Conservation (phyloP, 164 flowering plant species). For the Piper longum region DNA sequence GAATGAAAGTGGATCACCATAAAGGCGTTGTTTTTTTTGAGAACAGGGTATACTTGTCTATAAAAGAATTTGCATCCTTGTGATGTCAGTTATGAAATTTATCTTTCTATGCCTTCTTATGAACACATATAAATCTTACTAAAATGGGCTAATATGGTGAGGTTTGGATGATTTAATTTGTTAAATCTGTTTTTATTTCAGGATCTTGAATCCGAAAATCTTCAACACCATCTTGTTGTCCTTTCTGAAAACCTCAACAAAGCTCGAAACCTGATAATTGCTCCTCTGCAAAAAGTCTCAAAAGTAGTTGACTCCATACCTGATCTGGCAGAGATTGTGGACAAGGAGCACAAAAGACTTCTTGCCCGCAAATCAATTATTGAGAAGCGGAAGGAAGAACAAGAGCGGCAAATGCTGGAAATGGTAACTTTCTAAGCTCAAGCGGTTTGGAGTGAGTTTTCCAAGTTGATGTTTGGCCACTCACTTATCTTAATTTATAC, state of each 20-base stretch:
- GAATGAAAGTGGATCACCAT: slow-evolving; percentile 74
- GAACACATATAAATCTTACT: too few relatives aligned
- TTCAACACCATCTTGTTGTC: slow-evolving; percentile 40
- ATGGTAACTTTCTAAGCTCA: slow-evolving; percentile 28
- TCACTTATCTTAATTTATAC: background rate
- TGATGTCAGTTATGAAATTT: too few relatives aligned
- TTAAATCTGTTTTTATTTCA: slow-evolving; percentile 10
- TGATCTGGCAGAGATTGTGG: slow-evolving; percentile 55
- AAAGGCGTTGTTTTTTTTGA: slow-evolving; percentile 60
- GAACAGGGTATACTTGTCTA: slow-evolving; percentile 34
- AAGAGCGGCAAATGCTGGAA: slow-evolving; percentile 73
- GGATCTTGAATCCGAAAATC: slow-evolving; percentile 70
- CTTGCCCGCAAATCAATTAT: slow-evolving; percentile 90
- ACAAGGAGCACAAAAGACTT: slow-evolving; percentile 81
- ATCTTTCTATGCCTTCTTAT: too few relatives aligned
- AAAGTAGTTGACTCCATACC: slow-evolving; percentile 46
- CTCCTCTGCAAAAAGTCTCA: slow-evolving; percentile 38
- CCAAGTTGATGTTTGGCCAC: background rate
- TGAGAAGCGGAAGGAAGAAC: slow-evolving; percentile 93
- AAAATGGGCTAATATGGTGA: too few relatives aligned
- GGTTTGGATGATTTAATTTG: too few relatives aligned
- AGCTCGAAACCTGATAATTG: slow-evolving; percentile 57
- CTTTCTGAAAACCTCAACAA: slow-evolving; percentile 60
- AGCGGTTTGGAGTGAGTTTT: too few relatives aligned
- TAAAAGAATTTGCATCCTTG: too few relatives aligned